Base-by-base conservation (phyloP, 2,329 filamentous ascomycete species). In the Microdochium paspali region DNA sequence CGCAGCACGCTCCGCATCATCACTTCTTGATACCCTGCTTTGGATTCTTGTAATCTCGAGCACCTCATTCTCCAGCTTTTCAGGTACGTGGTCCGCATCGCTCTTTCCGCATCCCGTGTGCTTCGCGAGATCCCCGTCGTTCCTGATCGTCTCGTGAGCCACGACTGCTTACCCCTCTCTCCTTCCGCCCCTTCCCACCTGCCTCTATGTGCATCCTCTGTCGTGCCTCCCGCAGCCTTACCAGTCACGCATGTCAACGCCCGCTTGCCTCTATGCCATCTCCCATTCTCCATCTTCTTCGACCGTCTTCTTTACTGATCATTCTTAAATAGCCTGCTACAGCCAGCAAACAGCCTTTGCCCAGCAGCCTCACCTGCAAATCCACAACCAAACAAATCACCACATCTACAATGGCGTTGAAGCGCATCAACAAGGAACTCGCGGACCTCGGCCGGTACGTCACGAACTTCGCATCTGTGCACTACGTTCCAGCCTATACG, bases 381-480 rank as follows among this genome's bases (percentile, higher is more conserved):
- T 47, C 48, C 46, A 20, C 30, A 47, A 43, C 25, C 45, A 21
- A 42, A 24, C 30, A 45, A 45, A 46, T 46, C 49, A 49, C 48
- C 44, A 31, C 55, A 58, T 58, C 65, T 66, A 67, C 63, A 64
- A 93, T 93, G 87, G 87, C 87, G 71, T 80, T 93, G 63, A 93
- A 93, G 85, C 84, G 87, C 72, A 93, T 93, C 72, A 91, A 91
- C 80, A 93, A 90, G 84, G 87, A 93, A 74, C 82, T 93, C 68
- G 84, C 85, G 71, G 87, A 93, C 69, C 79, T 93, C 71, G 87
- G 87, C 75, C 86, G 87, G 87, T 91, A 84, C 65, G 77, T 76
- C 46, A 46, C 42, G 47, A 46, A 24, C 49, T 50, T 49, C 43
- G 43, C 47, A 39, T 40, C 49, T 51, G 53, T 46, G 46, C 39